Conservation (phyloP, 306 rosid genomes). For the Inga leiocalycina region DNA sequence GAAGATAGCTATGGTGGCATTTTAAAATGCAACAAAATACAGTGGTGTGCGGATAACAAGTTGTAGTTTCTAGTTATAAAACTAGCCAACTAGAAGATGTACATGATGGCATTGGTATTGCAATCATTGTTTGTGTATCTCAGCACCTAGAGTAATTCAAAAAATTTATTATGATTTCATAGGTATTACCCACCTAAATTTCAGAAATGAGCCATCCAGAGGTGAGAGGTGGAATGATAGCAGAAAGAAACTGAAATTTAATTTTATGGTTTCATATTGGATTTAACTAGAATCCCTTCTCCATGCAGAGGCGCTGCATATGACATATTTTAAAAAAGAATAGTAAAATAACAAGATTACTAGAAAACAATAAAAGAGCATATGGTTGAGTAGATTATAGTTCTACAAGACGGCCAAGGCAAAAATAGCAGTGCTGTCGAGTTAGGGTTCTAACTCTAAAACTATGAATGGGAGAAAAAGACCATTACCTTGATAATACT, state of each 20-base stretch:
- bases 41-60: background rate
- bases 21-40: background rate
- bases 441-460: background rate
- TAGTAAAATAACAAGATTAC: background rate
- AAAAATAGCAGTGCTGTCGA: constrained; percentile 10
- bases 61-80: constrained; percentile 2
- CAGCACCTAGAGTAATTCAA: background rate
- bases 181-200: background rate
- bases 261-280: background rate
- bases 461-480: background rate
- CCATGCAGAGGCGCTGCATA: background rate
- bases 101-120: constrained; percentile 10
- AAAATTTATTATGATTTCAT: background rate
- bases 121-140: constrained; percentile 1
- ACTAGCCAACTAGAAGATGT: constrained; percentile 8
- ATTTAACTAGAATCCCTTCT: background rate
- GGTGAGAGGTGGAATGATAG: background rate
- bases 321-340: background rate
- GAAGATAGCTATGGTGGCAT: background rate
- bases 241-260: background rate
- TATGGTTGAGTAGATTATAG: background rate
- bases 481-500: constrained; percentile 60
- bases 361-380: background rate
- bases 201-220: constrained; percentile 7
- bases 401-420: constrained; percentile 13